Conservation (phyloP, 2,329 filamentous ascomycete genomes). For the Bisporella sp. region DNA sequence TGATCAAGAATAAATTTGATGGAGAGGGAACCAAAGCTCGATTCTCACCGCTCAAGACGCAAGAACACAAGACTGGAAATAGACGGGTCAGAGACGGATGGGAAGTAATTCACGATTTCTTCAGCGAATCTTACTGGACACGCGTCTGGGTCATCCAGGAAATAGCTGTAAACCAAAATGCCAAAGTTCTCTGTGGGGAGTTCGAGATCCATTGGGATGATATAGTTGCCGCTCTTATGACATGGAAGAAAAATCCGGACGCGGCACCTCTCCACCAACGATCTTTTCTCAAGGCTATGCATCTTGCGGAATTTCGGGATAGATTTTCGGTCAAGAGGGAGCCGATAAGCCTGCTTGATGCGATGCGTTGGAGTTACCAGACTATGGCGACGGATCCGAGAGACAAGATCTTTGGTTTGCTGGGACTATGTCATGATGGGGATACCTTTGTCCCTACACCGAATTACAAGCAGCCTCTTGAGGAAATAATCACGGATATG, state of each 20-base stretch:
- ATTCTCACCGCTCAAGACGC: background rate
- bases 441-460: background rate
- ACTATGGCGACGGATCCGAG: conserved; percentile 3
- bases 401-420: conserved; percentile 9
- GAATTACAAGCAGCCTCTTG: conserved; percentile 1
- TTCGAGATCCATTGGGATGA: background rate
- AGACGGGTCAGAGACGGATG: background rate
- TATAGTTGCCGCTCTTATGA: background rate
- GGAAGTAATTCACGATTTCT: background rate
- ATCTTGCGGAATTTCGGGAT: background rate
- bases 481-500: background rate
- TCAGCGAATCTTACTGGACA: conserved; percentile 1
- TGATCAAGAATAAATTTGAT: background rate
- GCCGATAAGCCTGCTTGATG: background rate
- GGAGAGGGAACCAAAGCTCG: background rate
- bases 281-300: background rate
- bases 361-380: background rate
- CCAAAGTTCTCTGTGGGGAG: background rate
- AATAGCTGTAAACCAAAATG: background rate
- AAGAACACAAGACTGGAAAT: background rate
- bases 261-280: background rate
- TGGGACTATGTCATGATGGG: conserved; percentile 4
- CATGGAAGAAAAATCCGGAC: background rate
- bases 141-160: conserved; percentile 1
- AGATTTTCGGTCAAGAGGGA: background rate